These are phyloP conservation scores for Dendrobium huoshanense DNA, from an alignment of 106 monocot genomes.

Conservation along the genomic window DNA sequence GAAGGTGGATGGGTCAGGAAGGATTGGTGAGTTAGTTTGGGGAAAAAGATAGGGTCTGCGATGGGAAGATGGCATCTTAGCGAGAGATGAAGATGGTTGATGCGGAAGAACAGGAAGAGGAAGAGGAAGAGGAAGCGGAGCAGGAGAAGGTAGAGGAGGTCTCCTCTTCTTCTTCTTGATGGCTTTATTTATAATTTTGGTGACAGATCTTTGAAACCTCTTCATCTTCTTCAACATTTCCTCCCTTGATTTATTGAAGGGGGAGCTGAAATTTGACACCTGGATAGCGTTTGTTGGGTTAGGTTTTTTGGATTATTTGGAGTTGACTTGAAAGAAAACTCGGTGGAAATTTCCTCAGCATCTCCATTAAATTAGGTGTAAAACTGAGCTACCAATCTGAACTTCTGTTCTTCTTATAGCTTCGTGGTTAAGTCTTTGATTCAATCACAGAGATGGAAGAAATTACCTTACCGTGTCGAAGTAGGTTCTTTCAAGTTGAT, in stretches of 20 bases:
- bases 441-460: too few relatives aligned
- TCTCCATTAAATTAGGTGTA: background rate
- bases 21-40: conserved; percentile 29
- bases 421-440: background rate
- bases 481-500: background rate
- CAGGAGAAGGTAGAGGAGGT: background rate
- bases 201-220: conserved; percentile 17
- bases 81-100: background rate
- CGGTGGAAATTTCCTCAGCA: background rate
- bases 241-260: background rate
- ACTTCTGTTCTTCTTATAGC: background rate
- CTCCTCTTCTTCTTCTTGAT: conserved; percentile 22
- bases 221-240: conserved; percentile 37
- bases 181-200: conserved; percentile 31
- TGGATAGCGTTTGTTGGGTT: background rate
- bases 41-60: conserved; percentile 60
- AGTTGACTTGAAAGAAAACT: background rate
- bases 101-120: background rate
- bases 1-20: conserved; percentile 70
- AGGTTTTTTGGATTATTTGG: background rate
- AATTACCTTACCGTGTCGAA: background rate
- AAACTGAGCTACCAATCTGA: too few relatives aligned
- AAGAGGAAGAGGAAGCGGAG: background rate
- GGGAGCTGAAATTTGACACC: background rate
- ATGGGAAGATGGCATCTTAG: background rate